phyloP scores from a whole-genome alignment of 1,284 basidiomycete species.

The Mycena citricolor region DNA sequence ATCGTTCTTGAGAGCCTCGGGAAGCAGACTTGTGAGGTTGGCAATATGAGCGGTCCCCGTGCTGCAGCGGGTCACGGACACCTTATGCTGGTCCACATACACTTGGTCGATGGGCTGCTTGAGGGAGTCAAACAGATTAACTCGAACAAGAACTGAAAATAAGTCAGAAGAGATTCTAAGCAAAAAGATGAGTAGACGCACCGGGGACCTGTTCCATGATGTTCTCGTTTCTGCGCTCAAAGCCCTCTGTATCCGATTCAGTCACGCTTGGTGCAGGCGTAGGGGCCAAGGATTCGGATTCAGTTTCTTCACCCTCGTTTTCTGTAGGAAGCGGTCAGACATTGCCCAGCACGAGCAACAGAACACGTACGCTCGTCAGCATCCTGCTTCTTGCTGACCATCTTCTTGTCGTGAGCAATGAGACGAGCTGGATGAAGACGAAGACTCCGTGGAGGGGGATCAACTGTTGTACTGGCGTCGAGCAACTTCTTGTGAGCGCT shows the following conservation, averaged over 20 bases:
- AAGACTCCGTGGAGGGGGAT: not conserved
- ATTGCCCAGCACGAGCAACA: no score
- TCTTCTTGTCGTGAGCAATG: not conserved
- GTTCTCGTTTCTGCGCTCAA: not conserved
- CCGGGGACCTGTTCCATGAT: not conserved
- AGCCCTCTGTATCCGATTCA: no score
- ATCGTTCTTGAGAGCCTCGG: conserved; percentile 9
- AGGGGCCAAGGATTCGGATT: not conserved
- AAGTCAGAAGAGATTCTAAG: not conserved
- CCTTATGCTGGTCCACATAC: not conserved
- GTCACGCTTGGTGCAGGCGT: no score
- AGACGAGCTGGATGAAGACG: not conserved
- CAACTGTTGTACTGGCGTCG: not conserved
- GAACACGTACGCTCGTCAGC: no score
- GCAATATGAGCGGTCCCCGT: not conserved
- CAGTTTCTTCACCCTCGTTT: not conserved
- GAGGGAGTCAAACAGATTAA: conserved; percentile 4
- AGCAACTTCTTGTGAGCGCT: conserved; percentile 3
- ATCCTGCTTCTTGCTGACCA: no score
- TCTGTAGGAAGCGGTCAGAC: no score
- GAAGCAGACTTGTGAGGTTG: conserved; percentile 1
- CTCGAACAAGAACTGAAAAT: not conserved
- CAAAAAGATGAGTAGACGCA: not conserved
- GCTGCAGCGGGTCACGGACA: not conserved
- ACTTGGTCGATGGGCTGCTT: conserved; percentile 3